These are phyloP conservation scores for Hypoxylon lienhwacheense DNA, from an alignment of 495 filamentous ascomycete species.

Conservation along the genomic window DNA sequence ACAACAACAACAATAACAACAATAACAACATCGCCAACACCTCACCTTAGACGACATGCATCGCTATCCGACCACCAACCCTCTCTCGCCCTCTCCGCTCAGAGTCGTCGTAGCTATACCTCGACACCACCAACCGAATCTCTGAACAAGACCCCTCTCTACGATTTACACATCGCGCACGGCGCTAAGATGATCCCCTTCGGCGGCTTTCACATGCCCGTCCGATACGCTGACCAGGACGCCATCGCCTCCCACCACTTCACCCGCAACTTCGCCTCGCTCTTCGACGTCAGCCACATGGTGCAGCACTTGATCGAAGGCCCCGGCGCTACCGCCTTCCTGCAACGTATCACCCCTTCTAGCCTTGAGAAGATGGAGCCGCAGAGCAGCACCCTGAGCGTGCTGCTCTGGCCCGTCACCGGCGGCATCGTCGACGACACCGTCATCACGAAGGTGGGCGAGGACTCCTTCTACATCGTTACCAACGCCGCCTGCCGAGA, in stretches of 20 bases:
- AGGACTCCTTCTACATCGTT: slow-evolving; percentile 82
- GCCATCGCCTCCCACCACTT: slow-evolving; percentile 81
- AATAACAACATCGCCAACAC: slow-evolving; percentile 23
- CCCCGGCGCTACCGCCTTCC: slow-evolving; percentile 72
- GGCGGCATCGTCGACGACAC: slow-evolving; percentile 95
- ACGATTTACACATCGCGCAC: slow-evolving; percentile 76
- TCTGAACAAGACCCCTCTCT: slow-evolving; percentile 72
- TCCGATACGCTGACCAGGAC: slow-evolving; percentile 76
- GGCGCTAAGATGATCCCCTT: slow-evolving; percentile 98
- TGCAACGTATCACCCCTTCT: slow-evolving; percentile 78
- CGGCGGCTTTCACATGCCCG: slow-evolving; percentile 89
- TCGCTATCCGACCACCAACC: background rate
- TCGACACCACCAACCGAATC: slow-evolving; percentile 40
- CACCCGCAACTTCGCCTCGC: slow-evolving; percentile 80
- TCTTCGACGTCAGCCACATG: slow-evolving; percentile 90
- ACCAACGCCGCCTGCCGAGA: slow-evolving; percentile 92
- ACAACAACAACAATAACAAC: slow-evolving; percentile 24
- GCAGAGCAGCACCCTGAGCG: slow-evolving; percentile 74
- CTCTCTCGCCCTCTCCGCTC: background rate
- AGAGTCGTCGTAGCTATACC: slow-evolving; percentile 32
- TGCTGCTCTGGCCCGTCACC: slow-evolving; percentile 72
- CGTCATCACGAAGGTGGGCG: slow-evolving; percentile 74
- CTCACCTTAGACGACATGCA: slow-evolving; percentile 3
- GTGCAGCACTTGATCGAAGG: slow-evolving; percentile 70
- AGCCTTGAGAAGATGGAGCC: slow-evolving; percentile 48